phyloP scores from a whole-genome alignment of 2,329 filamentous ascomycete genomes.

The Penicillium sp. region DNA sequence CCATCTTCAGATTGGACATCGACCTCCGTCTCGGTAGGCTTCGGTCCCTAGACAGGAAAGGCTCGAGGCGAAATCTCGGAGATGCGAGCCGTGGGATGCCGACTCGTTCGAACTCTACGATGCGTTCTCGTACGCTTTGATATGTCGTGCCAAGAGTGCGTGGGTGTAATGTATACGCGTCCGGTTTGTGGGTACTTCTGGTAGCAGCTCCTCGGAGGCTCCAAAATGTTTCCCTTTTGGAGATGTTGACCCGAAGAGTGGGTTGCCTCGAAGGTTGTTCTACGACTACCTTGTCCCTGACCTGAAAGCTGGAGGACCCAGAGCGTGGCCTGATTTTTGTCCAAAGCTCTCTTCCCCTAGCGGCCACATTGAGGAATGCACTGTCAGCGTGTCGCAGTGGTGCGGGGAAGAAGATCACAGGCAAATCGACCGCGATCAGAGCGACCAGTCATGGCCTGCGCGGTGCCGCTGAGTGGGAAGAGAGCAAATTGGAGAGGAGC shows the following conservation, averaged over 20 bases:
- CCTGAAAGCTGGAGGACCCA: not conserved
- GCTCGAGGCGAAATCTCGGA: slow-evolving; percentile 19
- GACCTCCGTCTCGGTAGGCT: not conserved
- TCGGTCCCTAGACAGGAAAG: slow-evolving; percentile 12
- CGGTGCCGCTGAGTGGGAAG: slow-evolving; percentile 8
- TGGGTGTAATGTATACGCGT: slow-evolving; percentile 1
- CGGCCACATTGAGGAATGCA: slow-evolving; percentile 8
- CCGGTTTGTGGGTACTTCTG: not conserved
- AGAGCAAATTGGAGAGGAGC: slow-evolving; percentile 22
- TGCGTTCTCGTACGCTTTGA: not conserved
- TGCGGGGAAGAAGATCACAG: slow-evolving; percentile 31
- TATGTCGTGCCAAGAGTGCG: slow-evolving; percentile 1
- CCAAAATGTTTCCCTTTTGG: not conserved
- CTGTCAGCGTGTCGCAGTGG: slow-evolving; percentile 22
- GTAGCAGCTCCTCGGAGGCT: not conserved
- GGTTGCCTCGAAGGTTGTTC: not conserved
- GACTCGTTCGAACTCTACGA: not conserved
- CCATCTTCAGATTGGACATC: not conserved
- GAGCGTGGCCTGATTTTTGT: slow-evolving; percentile 3
- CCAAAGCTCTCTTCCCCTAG: not conserved
- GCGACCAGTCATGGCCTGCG: slow-evolving; percentile 16
- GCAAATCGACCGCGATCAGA: slow-evolving; percentile 26
- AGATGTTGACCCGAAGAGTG: slow-evolving; percentile 1
- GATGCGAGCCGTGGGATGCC: slow-evolving; percentile 4
- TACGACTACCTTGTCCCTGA: not conserved